These are phyloP conservation scores for Monocercomonoides exilis DNA, from an alignment of 78 protist genomes.

Conservation along the genomic window DNA sequence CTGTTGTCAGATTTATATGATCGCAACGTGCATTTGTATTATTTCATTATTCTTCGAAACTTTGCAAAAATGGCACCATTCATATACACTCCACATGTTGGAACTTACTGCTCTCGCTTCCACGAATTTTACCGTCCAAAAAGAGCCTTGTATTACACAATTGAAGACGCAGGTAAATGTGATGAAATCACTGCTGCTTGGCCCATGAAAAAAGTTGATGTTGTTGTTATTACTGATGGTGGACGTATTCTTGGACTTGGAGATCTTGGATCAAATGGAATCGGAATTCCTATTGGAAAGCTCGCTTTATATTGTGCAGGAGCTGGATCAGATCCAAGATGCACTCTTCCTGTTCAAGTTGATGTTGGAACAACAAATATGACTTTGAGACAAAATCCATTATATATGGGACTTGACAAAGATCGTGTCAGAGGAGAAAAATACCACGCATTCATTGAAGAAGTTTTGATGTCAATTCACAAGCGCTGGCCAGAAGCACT, in stretches of 20 bases:
- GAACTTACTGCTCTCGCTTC: background rate
- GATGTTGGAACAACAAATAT: slow-evolving; percentile 90
- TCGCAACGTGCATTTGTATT: slow-evolving; percentile 69
- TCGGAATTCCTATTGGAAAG: slow-evolving; percentile 92
- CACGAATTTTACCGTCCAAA: background rate
- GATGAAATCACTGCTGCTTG: slow-evolving; percentile 56
- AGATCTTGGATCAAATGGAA: slow-evolving; percentile 87
- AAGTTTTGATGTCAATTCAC: slow-evolving; percentile 65
- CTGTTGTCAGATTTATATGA: slow-evolving; percentile 53
- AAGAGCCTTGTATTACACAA: slow-evolving; percentile 65
- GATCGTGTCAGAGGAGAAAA: slow-evolving; percentile 44
- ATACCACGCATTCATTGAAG: slow-evolving; percentile 72
- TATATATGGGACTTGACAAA: slow-evolving; percentile 71
- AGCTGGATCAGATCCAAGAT: slow-evolving; percentile 48
- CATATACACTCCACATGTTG: slow-evolving; percentile 2
- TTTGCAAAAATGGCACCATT: slow-evolving; percentile 36
- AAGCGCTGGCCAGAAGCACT: slow-evolving; percentile 46
- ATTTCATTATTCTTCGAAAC: slow-evolving; percentile 46
- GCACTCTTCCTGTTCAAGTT: slow-evolving; percentile 80
- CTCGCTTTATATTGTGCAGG: slow-evolving; percentile 44
- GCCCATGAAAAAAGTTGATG: slow-evolving; percentile 51
- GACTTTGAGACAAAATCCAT: slow-evolving; percentile 54
- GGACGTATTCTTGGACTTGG: slow-evolving; percentile 96
- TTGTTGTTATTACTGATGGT: slow-evolving; percentile 92
- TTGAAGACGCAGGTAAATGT: slow-evolving; percentile 58